Evolutionary conservation across 106 monocot species (phyloP), one percentile per base, ranked within the genome.

Genomic region (Cymbidium sinense): DNA sequence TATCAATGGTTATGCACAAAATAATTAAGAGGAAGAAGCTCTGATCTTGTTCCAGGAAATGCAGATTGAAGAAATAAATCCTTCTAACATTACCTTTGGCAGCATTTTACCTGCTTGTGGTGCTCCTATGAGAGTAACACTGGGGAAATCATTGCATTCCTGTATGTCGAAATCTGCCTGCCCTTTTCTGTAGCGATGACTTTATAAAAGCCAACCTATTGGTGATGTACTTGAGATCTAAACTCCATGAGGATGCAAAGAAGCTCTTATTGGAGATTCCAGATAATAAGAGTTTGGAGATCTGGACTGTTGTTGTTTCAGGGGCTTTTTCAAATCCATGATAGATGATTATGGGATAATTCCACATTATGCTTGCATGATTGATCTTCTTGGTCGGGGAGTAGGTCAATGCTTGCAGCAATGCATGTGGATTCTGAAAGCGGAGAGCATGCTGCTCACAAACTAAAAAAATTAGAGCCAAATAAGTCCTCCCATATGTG

Each of bases 261-360:
- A 83, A 76, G 47, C 73, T 94, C 34, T 82, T 94, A 7, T 33
- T 36, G 21, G 93, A 90, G 55, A 74, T 88, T 21, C 81, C 87
- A 0, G 58, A 71, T 6, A 80, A 39, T 15, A 81, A 79, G n/a
- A 81, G 76, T 74, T 43, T 82, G 69, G 78, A 91, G 6, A 65
- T 84, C 34, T 94, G 93, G 93, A 94, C 93, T 50, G 65, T 85
- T 64, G 52, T 86, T 28, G 87, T 94, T 76, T 94, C 90, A n/a
- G 86, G 84, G 23, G 21, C 43, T 76, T 94, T 72, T 91, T 94
- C 70, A 54, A 78, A 13, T 80, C 70, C 2, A 91, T 94, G 89
- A 30, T 23, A 5, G 75, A 35, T 1, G 61, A 78, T 76, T 82
- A 89, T 70, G 82, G 86, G 0, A 54, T 94, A 71, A 65, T 37